These are phyloP conservation scores for Rhizophagus prolifer DNA, from an alignment of 192 early-diverging fungal species.

Conservation along the genomic window DNA sequence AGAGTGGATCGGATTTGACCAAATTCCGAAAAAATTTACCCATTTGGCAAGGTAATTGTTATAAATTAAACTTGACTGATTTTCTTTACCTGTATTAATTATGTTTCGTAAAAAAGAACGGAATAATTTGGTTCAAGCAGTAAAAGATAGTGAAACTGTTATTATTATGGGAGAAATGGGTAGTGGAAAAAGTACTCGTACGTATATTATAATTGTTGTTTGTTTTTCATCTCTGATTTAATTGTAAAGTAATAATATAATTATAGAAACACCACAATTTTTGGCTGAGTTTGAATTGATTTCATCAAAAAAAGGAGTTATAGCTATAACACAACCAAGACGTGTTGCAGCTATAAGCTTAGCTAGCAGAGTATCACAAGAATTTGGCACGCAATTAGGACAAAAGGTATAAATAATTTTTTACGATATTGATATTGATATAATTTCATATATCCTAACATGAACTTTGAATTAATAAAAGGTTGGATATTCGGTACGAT, in stretches of 20 bases:
- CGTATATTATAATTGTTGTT: neutral
- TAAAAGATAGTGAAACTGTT: conserved; percentile 68
- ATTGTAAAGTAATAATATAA: neutral
- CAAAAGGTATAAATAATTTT: conserved; percentile 31
- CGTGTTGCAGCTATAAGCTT: conserved; percentile 83
- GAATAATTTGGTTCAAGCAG: conserved; percentile 73
- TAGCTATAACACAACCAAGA: conserved; percentile 84
- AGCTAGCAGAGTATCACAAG: conserved; percentile 76
- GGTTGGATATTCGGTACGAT: conserved; percentile 95
- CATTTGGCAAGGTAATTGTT: conserved; percentile 26
- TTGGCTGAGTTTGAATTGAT: conserved; percentile 68
- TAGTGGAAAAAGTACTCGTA: conserved; percentile 93
- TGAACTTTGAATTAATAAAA: conserved; percentile 23
- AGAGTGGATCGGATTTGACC: neutral
- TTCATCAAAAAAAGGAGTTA: conserved; percentile 52
- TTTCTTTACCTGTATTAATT: neutral
- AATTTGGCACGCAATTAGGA: conserved; percentile 70
- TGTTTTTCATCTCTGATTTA: neutral
- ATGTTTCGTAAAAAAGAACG: conserved; percentile 36
- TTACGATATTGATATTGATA: neutral
- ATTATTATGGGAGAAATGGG: conserved; percentile 96
- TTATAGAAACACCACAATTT: conserved; percentile 85
- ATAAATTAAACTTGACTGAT: neutral
- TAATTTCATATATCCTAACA: neutral
- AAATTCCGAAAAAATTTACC: conserved; percentile 22